Percentiles rank a stretch among this genome's conserved stretches.
Evolutionary conservation across 2,329 filamentous ascomycete species (phyloP).

Genomic region (Fusarium sp.): DNA sequence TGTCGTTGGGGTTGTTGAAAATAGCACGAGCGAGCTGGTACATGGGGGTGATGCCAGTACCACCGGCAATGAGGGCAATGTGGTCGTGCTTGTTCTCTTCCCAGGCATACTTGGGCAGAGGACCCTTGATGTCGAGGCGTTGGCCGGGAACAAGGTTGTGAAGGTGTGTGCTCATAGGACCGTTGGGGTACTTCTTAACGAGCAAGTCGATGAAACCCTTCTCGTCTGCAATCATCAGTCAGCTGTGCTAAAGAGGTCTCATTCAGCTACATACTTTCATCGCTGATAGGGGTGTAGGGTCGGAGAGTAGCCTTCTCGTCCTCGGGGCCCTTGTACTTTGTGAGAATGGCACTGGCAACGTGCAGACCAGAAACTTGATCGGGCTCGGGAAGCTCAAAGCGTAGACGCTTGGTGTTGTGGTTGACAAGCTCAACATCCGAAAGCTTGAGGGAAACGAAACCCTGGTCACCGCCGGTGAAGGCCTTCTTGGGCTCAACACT

Average conservation of each 20-base stretch:
- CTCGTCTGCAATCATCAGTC: slow-evolving; percentile 61
- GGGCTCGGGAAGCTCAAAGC: slow-evolving; percentile 85
- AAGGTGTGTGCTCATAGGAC: slow-evolving; percentile 90
- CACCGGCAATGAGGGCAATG: slow-evolving; percentile 87
- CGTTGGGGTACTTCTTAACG: slow-evolving; percentile 90
- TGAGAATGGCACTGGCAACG: slow-evolving; percentile 87
- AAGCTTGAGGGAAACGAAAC: slow-evolving; percentile 84
- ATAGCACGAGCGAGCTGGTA: slow-evolving; percentile 92
- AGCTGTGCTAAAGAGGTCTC: not conserved
- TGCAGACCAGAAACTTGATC: slow-evolving; percentile 85
- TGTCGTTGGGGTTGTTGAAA: slow-evolving; percentile 95
- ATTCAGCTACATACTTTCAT: slow-evolving; percentile 70
- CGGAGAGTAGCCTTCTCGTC: slow-evolving; percentile 87
- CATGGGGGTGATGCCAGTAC: slow-evolving; percentile 97
- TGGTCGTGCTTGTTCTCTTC: slow-evolving; percentile 91
- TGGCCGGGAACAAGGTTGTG: slow-evolving; percentile 86
- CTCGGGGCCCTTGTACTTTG: slow-evolving; percentile 87
- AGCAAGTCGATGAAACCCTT: slow-evolving; percentile 87
- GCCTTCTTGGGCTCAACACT: slow-evolving; percentile 63
- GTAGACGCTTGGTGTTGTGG: slow-evolving; percentile 94
- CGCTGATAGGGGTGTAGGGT: slow-evolving; percentile 91
- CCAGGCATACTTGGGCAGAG: slow-evolving; percentile 94
- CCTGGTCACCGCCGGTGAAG: slow-evolving; percentile 87
- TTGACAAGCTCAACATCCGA: slow-evolving; percentile 82
- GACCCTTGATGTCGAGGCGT: slow-evolving; percentile 90